These are phyloP conservation scores for Chaetomium strumarium DNA, from an alignment of 2,329 filamentous ascomycete species.

Conservation along the genomic window DNA sequence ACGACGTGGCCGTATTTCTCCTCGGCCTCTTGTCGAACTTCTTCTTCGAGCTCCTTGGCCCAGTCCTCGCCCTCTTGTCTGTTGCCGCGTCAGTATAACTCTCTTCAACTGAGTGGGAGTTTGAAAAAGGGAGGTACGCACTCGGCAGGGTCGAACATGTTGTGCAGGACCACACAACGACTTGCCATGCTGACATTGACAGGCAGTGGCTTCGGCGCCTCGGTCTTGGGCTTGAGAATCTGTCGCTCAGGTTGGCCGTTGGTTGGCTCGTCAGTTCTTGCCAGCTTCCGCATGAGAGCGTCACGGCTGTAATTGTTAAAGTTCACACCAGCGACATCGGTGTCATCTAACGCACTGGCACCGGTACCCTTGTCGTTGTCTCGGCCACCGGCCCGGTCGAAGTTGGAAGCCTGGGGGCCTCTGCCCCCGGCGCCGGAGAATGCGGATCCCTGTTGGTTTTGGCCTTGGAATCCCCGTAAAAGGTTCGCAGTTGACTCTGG, in stretches of 20 bases:
- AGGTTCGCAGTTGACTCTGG: conserved; percentile 91
- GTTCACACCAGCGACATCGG: conserved; percentile 95
- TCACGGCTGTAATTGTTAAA: conserved; percentile 99
- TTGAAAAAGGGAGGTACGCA: conserved; percentile 46
- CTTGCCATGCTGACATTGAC: conserved; percentile 88
- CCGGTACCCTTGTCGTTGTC: conserved; percentile 87
- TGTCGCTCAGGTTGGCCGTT: conserved; percentile 62
- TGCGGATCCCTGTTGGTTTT: conserved; percentile 71
- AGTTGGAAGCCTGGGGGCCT: conserved; percentile 76
- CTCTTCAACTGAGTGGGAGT: not conserved
- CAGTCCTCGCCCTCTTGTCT: conserved; percentile 83
- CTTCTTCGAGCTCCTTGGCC: conserved; percentile 90
- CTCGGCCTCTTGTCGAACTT: conserved; percentile 89
- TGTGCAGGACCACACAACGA: conserved; percentile 87
- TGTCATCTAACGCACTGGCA: conserved; percentile 93
- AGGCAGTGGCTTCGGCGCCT: conserved; percentile 64
- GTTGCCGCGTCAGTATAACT: conserved; percentile 31
- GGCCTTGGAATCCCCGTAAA: conserved; percentile 83
- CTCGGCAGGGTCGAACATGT: conserved; percentile 91
- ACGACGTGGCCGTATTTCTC: conserved; percentile 95
- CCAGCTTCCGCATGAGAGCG: conserved; percentile 97
- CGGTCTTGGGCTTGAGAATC: conserved; percentile 70
- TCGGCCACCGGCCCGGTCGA: conserved; percentile 83
- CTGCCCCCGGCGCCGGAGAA: conserved; percentile 89
- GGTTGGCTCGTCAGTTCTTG: conserved; percentile 77